Evolutionary conservation across 2,329 filamentous ascomycete genomes (phyloP).

Genomic region (Talaromyces sp.): DNA sequence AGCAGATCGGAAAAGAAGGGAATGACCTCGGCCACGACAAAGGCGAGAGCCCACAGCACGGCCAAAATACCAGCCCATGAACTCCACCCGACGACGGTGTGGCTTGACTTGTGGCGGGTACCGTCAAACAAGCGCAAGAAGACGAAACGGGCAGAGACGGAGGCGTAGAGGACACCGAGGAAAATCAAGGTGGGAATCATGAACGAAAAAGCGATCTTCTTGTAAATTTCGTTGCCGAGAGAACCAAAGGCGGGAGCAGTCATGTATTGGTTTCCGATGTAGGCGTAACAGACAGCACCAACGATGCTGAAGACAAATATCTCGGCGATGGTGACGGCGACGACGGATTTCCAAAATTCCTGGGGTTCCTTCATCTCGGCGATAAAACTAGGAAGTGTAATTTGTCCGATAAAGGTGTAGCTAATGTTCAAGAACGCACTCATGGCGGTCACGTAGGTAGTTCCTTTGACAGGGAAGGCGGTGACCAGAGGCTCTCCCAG

Average conservation of each 20-base stretch:
- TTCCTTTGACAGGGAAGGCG: constrained; percentile 62
- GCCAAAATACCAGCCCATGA: constrained; percentile 70
- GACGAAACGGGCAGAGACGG: constrained; percentile 82
- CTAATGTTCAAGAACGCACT: constrained; percentile 91
- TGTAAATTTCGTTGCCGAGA: constrained; percentile 66
- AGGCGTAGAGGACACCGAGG: constrained; percentile 84
- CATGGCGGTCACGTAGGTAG: constrained; percentile 76
- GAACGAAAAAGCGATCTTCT: constrained; percentile 87
- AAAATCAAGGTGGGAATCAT: constrained; percentile 96
- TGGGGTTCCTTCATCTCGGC: constrained; percentile 79
- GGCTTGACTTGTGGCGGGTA: constrained; percentile 71
- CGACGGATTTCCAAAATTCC: constrained; percentile 90
- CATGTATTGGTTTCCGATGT: constrained; percentile 84
- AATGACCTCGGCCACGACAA: constrained; percentile 88
- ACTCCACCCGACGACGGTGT: constrained; percentile 77
- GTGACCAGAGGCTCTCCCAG: constrained; percentile 64
- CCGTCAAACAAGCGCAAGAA: constrained; percentile 85
- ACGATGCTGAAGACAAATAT: constrained; percentile 81
- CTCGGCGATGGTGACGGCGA: constrained; percentile 84
- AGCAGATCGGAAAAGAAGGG: constrained; percentile 79
- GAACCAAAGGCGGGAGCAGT: constrained; percentile 84
- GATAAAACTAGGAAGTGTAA: constrained; percentile 90
- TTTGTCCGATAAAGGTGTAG: constrained; percentile 95
- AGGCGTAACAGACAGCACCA: constrained; percentile 77
- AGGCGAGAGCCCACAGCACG: constrained; percentile 71